phyloP scores from a whole-genome alignment of 164 flowering plant species.

The grape (Vitis vinifera) region ASM3070453v1 NC_081810.1:390001-390500 shows the following conservation, averaged over 20 bases:
- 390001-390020: constrained; percentile 34
- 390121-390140: neutral
- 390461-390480: neutral
- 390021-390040: neutral
- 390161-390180: neutral
- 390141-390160: neutral
- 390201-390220: no score
- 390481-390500: neutral
- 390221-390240: no score
- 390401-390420: neutral
- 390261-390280: no score
- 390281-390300: no score
- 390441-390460: neutral
- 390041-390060: no score
- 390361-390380: neutral
- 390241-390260: no score
- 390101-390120: neutral
- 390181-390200: neutral
- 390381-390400: neutral
- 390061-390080: neutral
- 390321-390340: no score
- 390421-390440: neutral
- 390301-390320: no score
- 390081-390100: neutral
- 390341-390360: neutral